Conservation (phyloP, 805 yeast genomes). For the Wickerhamomyces kurtzmanii region DNA sequence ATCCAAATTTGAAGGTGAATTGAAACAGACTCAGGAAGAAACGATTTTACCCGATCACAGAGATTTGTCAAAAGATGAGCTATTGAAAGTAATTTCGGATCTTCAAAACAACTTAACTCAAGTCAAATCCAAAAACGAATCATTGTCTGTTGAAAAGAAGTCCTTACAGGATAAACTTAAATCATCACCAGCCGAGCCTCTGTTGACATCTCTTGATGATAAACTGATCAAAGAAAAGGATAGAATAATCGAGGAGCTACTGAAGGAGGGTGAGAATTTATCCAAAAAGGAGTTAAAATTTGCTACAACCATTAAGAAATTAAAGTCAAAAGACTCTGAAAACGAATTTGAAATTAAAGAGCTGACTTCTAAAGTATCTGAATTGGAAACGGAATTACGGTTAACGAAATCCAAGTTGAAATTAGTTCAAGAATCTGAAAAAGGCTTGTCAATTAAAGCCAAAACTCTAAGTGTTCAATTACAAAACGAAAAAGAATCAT, state of each 20-base stretch:
- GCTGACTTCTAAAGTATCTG: conserved; percentile 5
- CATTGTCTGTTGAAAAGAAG: conserved; percentile 11
- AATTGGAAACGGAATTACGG: conserved; percentile 15
- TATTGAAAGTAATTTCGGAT: conserved; percentile 7
- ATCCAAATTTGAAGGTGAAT: no score
- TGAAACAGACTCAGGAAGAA: conserved; percentile 5
- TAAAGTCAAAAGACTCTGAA: conserved; percentile 36
- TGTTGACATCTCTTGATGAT: conserved; percentile 7
- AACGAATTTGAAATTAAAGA: conserved; percentile 23
- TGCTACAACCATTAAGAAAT: conserved; percentile 53
- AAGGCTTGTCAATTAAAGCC: conserved; percentile 12
- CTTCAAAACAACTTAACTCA: conserved; percentile 6
- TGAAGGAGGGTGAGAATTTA: conserved; percentile 69
- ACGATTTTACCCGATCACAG: conserved; percentile 6
- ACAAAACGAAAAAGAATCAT: conserved; percentile 10
- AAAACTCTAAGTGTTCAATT: conserved; percentile 12
- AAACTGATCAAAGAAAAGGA: conserved; percentile 33
- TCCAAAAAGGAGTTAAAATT: conserved; percentile 63
- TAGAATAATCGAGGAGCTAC: conserved; percentile 48
- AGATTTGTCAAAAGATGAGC: conserved; percentile 8
- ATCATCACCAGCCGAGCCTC: conserved; percentile 2
- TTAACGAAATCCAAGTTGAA: conserved; percentile 16
- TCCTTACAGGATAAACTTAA: conserved; percentile 13
- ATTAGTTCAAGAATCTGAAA: conserved; percentile 14
- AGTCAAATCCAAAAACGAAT: conserved; percentile 8